Base-by-base conservation (phyloP, 768 basidiomycete genomes). In the Lactarius psammicola region DNA sequence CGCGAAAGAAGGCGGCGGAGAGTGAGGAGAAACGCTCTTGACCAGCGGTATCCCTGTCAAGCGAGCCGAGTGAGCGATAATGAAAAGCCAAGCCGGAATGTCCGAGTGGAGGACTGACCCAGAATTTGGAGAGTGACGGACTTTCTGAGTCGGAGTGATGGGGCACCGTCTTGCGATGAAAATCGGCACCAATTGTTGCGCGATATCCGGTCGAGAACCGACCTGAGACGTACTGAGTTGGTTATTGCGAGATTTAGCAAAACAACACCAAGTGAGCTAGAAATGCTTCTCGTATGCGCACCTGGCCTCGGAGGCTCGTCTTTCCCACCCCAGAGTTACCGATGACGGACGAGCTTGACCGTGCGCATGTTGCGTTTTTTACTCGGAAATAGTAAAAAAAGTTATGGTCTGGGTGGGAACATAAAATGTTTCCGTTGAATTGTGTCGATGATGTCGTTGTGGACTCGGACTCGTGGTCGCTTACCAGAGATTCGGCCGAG, bases 181-280 rank as follows among this genome's bases (percentile, higher is more conserved):
- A 95, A 76, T 95, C 92, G n/a, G 89, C 87, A 23, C 92, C 93
- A 49, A 95, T 94, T 3, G 93, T 95, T 1, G 92, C 88, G 56
- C 90, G 80, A 75, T 94, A 94, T 11, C 86, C 85, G 3, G 82
- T 84, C 4, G 88, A 86, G 75, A 94, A 94, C 15, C 82, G 83
- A 31, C 87, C 85, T 10, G 88, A 86, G 69, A 92, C 86, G 73
- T 89, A 94, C 86, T 93, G 70, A 33, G 44, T 36, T 20, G 18
- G n/a, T 51, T n/a, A n/a, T n/a, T n/a, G n/a, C n/a, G n/a, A n/a
- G n/a, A n/a, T 11, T 62, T n/a, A 3, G 15, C 18, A 18, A 11
- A n/a, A n/a, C n/a, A n/a, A 42, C 10, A 18, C 30, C 10, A 15
- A 26, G 23, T 20, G 44, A 55, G 23, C 17, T 36, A 56, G 5